These are phyloP conservation scores for Penicillium sp. DNA, from an alignment of 2,329 filamentous ascomycete genomes.

Conservation along the genomic window DNA sequence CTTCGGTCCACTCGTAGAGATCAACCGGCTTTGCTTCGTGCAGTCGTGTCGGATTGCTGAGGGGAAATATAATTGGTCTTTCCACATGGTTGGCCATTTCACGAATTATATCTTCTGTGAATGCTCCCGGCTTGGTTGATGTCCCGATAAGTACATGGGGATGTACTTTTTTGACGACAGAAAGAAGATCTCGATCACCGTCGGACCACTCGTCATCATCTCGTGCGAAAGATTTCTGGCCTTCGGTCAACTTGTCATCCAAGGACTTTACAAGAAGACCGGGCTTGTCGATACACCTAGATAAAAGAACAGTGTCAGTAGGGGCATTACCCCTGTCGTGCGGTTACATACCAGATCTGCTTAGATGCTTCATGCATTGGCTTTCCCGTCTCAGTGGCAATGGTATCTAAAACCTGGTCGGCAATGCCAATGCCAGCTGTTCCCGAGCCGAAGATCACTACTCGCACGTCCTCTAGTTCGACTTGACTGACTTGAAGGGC, in stretches of 20 bases:
- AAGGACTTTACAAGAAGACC: constrained; percentile 68
- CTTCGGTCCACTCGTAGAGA: constrained; percentile 73
- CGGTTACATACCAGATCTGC: constrained; percentile 66
- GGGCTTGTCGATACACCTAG: constrained; percentile 75
- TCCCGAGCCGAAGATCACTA: constrained; percentile 77
- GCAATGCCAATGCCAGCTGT: constrained; percentile 83
- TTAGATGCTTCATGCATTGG: constrained; percentile 70
- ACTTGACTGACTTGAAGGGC: constrained; percentile 67
- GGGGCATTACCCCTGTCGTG: background rate
- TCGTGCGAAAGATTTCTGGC: constrained; percentile 66
- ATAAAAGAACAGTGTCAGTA: background rate
- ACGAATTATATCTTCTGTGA: constrained; percentile 69
- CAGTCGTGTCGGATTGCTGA: constrained; percentile 80
- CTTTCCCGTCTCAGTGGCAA: constrained; percentile 64
- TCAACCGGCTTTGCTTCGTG: constrained; percentile 79
- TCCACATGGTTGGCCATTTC: constrained; percentile 73
- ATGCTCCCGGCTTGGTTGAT: constrained; percentile 72
- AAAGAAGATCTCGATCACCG: constrained; percentile 58
- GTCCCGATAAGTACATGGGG: constrained; percentile 83
- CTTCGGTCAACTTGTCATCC: constrained; percentile 59
- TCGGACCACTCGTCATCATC: constrained; percentile 61
- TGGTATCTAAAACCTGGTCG: constrained; percentile 77
- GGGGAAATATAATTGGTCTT: constrained; percentile 73
- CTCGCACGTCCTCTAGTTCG: constrained; percentile 64
- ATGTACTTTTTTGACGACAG: constrained; percentile 66